Evolutionary conservation across 768 basidiomycete genomes (phyloP), one percentile per base, ranked within the genome.

Genomic region (Lactarius deliciosus): DNA sequence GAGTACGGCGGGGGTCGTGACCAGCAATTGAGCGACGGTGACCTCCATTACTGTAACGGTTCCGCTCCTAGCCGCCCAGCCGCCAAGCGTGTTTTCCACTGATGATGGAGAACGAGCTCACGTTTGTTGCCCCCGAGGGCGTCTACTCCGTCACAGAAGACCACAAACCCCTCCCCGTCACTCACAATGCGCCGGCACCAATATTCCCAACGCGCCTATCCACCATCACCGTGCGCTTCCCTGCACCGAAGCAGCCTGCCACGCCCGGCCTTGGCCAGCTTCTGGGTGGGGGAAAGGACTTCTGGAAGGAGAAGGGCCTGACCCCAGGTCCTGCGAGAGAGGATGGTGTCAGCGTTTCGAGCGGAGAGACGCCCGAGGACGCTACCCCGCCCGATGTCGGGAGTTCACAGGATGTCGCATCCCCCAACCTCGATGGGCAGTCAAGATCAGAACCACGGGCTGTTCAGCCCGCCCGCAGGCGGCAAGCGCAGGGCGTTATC

Each of bases 141-240:
- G 91, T 94, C 53, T 94, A 94, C 80, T 88, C 91, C 30, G 84
- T 92, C 74, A 91, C 89, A 20, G 92, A 94, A 72, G 93, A 94
- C 73, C 88, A 91, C 81, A 92, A 88, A 75, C 86, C 90, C 0
- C 78, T 82, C 54, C 74, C 79, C 40, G 11, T 68, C 57, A 28
- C 71, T 79, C 58, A 81, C 82, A 68, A 77, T 77, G 60, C 77
- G 77, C 72, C 78, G 67, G 71, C 71, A 45, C 68, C 76, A 25
- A 65, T 74, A 15, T 85, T 82, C 73, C 87, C 91, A 9, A 86
- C 91, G 63, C 83, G 80, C 43, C 79, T 92, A 43, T 85, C 87
- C 61, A 82, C 81, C 15, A 79, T 89, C 64, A 79, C 82, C 53
- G 81, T 94, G 63, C 83, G 83, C 64, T 91, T 88, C 74, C 86